phyloP scores from a whole-genome alignment of 75 land plant genomes.

The Isoetes taiwanensis region DNA sequence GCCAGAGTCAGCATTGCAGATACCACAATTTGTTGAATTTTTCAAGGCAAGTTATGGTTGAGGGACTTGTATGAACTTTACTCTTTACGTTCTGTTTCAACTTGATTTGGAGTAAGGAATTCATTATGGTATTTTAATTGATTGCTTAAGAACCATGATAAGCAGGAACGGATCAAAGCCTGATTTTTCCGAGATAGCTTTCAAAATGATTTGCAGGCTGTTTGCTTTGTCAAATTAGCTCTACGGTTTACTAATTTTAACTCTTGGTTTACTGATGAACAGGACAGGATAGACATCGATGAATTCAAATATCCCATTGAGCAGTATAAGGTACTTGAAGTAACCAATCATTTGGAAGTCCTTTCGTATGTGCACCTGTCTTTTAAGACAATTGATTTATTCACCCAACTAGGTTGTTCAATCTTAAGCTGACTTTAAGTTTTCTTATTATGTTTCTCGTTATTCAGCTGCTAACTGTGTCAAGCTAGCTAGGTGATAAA shows the following conservation, averaged over 20 bases:
- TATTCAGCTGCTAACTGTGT: too few relatives aligned
- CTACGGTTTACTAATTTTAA: not conserved
- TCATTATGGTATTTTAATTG: not conserved
- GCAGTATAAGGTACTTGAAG: conserved; percentile 71
- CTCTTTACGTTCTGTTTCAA: not conserved
- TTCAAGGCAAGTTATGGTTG: conserved; percentile 13
- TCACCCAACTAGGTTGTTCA: too few relatives aligned
- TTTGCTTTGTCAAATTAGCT: too few relatives aligned
- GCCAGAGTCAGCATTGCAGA: conserved; percentile 68
- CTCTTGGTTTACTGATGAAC: conserved; percentile 7
- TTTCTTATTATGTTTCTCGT: too few relatives aligned
- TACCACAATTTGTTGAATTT: conserved; percentile 62
- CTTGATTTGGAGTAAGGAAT: not conserved
- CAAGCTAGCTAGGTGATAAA: too few relatives aligned
- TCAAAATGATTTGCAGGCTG: too few relatives aligned
- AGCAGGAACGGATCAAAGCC: too few relatives aligned
- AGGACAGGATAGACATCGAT: conserved; percentile 77
- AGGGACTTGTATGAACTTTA: not conserved
- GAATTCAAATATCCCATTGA: conserved; percentile 77
- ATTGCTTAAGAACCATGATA: conserved; percentile 2
- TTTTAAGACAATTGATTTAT: too few relatives aligned
- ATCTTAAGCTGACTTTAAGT: too few relatives aligned
- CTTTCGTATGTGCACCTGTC: too few relatives aligned
- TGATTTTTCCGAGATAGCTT: too few relatives aligned
- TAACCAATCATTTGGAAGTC: too few relatives aligned